Conservation (phyloP, 345 rosid genomes). For the Eutrema heterophyllum region DNA sequence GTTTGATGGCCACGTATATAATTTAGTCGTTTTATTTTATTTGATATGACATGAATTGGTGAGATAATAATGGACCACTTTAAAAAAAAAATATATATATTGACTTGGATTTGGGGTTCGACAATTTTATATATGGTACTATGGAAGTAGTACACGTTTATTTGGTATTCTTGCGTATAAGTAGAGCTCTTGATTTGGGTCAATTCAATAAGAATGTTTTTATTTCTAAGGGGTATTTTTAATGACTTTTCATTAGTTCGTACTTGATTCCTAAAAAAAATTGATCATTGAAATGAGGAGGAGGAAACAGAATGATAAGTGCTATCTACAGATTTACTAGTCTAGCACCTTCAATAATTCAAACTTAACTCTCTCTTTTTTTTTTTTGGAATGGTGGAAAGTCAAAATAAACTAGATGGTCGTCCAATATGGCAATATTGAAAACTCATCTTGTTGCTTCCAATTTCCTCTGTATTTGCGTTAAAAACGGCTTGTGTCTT, state of each 20-base stretch:
- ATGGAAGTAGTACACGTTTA: too few species aligned
- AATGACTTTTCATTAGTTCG: not conserved
- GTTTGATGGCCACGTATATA: not conserved
- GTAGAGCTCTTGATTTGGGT: not conserved
- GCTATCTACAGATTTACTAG: not conserved
- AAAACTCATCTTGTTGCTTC: not conserved
- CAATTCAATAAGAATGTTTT: not conserved
- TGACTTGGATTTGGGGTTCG: not conserved
- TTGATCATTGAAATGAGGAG: not conserved
- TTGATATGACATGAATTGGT: conserved; percentile 6
- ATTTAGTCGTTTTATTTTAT: not conserved
- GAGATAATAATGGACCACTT: not conserved
- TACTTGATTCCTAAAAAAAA: not conserved
- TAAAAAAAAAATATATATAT: too few species aligned
- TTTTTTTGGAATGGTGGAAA: too few species aligned
- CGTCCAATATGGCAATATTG: not conserved
- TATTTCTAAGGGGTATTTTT: too few species aligned
- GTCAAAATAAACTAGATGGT: too few species aligned
- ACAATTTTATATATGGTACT: not conserved
- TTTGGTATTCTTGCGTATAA: not conserved
- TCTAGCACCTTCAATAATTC: not conserved
- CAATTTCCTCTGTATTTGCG: not conserved
- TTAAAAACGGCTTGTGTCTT: not conserved
- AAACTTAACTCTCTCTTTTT: not conserved
- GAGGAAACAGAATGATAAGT: too few species aligned